These are phyloP conservation scores for Mrakiaceae sp. DNA, from an alignment of 1,284 basidiomycete genomes.

Conservation along the genomic window DNA sequence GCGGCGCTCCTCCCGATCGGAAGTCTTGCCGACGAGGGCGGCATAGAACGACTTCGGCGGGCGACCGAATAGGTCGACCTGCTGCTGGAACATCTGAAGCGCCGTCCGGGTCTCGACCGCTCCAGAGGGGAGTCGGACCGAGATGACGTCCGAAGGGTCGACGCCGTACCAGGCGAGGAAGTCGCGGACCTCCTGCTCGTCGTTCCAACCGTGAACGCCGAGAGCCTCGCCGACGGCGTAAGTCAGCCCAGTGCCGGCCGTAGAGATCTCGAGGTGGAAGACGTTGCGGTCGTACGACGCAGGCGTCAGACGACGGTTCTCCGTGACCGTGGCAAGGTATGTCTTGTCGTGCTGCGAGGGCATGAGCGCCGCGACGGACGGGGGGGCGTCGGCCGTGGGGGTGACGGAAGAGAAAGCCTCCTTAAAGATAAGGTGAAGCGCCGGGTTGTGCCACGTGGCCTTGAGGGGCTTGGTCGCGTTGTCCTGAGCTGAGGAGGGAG, in stretches of 20 bases:
- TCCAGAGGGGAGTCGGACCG: conserved; percentile 49
- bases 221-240: conserved; percentile 96
- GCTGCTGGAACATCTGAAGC: conserved; percentile 90
- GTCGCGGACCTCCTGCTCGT: conserved; percentile 70
- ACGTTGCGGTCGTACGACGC: conserved; percentile 95
- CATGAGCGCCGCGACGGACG: conserved; percentile 44
- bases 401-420: conserved; percentile 50
- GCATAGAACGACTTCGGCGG: conserved; percentile 94
- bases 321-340: conserved; percentile 83
- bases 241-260: conserved; percentile 79
- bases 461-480: conserved; percentile 27
- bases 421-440: conserved; percentile 79
- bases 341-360: conserved; percentile 84
- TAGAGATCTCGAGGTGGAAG: conserved; percentile 96
- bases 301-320: conserved; percentile 90
- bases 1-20: conserved; percentile 58
- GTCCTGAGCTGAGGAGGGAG: conserved; percentile 26
- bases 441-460: conserved; percentile 67
- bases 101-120: conserved; percentile 68
- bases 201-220: conserved; percentile 97
- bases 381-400: conserved; percentile 37
- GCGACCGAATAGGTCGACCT: conserved; percentile 90
- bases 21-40: conserved; percentile 69
- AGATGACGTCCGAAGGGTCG: conserved; percentile 68
- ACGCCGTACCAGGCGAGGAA: conserved; percentile 90